These are phyloP conservation scores for Gamarada debralockiae DNA, from an alignment of 495 filamentous ascomycete genomes.

Conservation along the genomic window DNA sequence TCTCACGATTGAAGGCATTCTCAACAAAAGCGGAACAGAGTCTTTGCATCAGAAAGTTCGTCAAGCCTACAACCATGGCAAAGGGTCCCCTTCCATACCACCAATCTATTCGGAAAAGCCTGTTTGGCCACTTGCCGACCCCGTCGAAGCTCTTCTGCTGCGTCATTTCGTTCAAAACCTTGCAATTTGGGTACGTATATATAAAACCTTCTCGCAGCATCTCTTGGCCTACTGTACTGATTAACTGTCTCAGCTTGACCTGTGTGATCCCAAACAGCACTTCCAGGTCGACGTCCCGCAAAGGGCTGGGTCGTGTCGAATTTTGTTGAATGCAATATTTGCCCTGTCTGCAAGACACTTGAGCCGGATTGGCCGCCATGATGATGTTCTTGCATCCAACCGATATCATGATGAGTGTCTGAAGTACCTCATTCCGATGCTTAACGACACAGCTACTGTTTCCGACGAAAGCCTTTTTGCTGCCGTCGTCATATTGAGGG, in stretches of 20 bases:
- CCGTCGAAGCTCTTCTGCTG: slow-evolving; percentile 37
- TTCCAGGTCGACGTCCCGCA: slow-evolving; percentile 52
- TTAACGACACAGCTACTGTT: slow-evolving; percentile 46
- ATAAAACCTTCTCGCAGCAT: no score
- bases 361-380: slow-evolving; percentile 41
- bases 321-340: slow-evolving; percentile 55
- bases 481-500: slow-evolving; percentile 55
- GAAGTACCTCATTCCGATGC: slow-evolving; percentile 42
- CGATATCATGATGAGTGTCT: slow-evolving; percentile 47
- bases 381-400: slow-evolving; percentile 39
- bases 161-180: slow-evolving; percentile 45
- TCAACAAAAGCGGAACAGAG: neutral
- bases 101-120: slow-evolving; percentile 21
- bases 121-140: slow-evolving; percentile 34
- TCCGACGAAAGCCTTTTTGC: slow-evolving; percentile 59
- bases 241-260: slow-evolving; percentile 1
- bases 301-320: slow-evolving; percentile 41
- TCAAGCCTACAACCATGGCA: neutral
- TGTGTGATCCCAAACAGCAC: slow-evolving; percentile 51
- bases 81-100: neutral
- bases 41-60: neutral
- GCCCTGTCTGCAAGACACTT: slow-evolving; percentile 54
- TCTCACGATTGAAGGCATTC: neutral
- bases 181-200: slow-evolving; percentile 47
- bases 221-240: no score